Base-by-base conservation (phyloP, 306 rosid species). In the Rosa persica region DNA sequence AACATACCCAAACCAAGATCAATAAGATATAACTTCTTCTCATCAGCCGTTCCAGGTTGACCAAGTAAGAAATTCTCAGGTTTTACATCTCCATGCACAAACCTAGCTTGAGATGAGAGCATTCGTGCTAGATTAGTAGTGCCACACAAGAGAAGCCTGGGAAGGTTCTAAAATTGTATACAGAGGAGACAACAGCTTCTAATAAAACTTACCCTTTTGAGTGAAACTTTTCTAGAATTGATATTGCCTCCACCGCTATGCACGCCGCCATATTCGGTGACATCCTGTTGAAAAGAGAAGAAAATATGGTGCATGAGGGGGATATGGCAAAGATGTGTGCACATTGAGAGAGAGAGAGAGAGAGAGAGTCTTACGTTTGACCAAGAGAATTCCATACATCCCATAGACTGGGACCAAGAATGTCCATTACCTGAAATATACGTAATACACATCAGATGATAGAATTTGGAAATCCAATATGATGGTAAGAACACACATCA, bases 331-430 rank as follows among this genome's bases (percentile, higher is more conserved):
- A 51, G 16, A 51, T 19, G 23, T 12, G 15, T 49, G 30, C 57
- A 36, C 15, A 6, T 43, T 23, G 76, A 42, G 71, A 44, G 62
- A 71, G 60, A 64, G 70, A 16, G 27, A 72, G 79, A 12, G 40
- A 78, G 81, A 78, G 52, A 60, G 75, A 77, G 80, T 79, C 93
- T 85, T 85, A 93, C 98, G 91, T 81, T 79, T 93, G 98, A 67
- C 98, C 93, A 81, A 85, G 87, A 83, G 88, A 78, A 86, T 91
- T 93, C 97, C 98, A 93, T 39, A 93, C 90, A 67, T 93, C 97
- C 98, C 98, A 93, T 40, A 93, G 93, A 81, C 98, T 93, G 66
- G 98, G 98, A 68, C 98, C 98, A 74, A 93, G 97, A 70, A 93
- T 93, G 92, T 93, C 98, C 98, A 93, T 93, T 79, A 93, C 98